These are phyloP conservation scores for Pythium phragmitis DNA, from an alignment of 352 stramenopile genomes.

Conservation along the genomic window DNA sequence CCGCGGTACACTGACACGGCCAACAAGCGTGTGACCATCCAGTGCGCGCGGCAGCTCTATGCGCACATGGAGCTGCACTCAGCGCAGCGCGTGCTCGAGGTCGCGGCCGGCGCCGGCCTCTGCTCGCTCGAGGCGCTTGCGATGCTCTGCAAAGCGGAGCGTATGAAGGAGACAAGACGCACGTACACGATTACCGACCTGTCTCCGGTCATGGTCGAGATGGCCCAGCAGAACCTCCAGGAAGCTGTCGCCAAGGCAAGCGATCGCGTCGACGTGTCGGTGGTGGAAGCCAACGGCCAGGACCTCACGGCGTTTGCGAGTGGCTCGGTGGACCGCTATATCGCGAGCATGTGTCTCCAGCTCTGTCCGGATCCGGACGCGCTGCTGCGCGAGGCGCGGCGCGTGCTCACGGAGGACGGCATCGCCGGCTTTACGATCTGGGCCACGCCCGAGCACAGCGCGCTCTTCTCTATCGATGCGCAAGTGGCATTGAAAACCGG, in stretches of 20 bases:
- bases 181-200: constrained; percentile 40
- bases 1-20: constrained; percentile 42
- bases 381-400: constrained; percentile 42
- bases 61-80: constrained; percentile 46
- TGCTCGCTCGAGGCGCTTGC: constrained; percentile 41
- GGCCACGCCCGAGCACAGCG: constrained; percentile 43
- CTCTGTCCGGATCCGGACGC: constrained; percentile 47
- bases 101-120: constrained; percentile 45
- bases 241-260: neutral
- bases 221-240: constrained; percentile 36
- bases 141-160: constrained; percentile 26
- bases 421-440: constrained; percentile 62
- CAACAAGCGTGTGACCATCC: constrained; percentile 51
- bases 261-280: constrained; percentile 31
- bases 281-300: constrained; percentile 41
- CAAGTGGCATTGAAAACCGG: constrained; percentile 34
- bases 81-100: constrained; percentile 43
- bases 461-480: constrained; percentile 35
- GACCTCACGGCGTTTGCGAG: constrained; percentile 33
- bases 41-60: constrained; percentile 46
- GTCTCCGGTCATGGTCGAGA: constrained; percentile 40
- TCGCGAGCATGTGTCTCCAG: constrained; percentile 51
- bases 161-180: constrained; percentile 29
- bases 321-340: constrained; percentile 45
- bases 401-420: constrained; percentile 37